Evolutionary conservation across 2,329 filamentous ascomycete species (phyloP).

Genomic region (Coniochaeta sp.): DNA sequence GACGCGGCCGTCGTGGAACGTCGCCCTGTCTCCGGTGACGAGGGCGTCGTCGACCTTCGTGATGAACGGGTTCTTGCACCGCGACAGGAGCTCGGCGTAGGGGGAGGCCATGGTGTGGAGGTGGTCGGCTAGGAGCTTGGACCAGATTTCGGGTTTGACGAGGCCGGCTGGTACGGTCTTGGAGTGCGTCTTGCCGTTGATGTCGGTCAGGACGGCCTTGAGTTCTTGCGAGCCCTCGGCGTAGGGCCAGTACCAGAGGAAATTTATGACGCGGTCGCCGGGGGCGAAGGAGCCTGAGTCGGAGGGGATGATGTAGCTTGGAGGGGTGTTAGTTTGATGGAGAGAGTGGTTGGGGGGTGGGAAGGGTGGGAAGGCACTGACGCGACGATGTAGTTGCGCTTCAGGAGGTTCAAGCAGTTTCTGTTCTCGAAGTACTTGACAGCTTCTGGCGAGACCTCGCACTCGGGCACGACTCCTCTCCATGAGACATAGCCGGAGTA

Average conservation of each 20-base stretch:
- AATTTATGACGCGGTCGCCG: constrained; percentile 36
- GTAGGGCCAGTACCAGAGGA: constrained; percentile 38
- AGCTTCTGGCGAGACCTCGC: constrained; percentile 12
- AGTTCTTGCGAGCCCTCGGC: constrained; percentile 28
- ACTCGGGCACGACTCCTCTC: constrained; percentile 18
- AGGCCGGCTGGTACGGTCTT: constrained; percentile 35
- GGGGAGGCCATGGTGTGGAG: constrained; percentile 24
- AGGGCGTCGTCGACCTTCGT: constrained; percentile 37
- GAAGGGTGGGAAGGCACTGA: constrained; percentile 6
- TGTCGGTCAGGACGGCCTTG: constrained; percentile 35
- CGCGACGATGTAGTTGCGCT: constrained; percentile 15
- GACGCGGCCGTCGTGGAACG: constrained; percentile 31
- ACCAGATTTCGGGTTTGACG: constrained; percentile 29
- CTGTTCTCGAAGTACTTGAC: constrained; percentile 12
- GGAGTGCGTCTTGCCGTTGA: constrained; percentile 27
- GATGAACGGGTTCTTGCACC: constrained; percentile 33
- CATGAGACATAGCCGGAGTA: constrained; percentile 22
- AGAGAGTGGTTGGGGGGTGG: too few species aligned
- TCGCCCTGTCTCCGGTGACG: constrained; percentile 18
- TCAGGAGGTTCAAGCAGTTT: constrained; percentile 9
- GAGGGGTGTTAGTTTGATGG: too few species aligned
- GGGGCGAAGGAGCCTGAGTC: constrained; percentile 27
- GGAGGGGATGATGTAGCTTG: constrained; percentile 36
- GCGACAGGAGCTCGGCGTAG: constrained; percentile 31
- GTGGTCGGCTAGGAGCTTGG: constrained; percentile 14